Conservation (phyloP, 768 basidiomycete genomes). For the Russula griseocarnosa region DNA sequence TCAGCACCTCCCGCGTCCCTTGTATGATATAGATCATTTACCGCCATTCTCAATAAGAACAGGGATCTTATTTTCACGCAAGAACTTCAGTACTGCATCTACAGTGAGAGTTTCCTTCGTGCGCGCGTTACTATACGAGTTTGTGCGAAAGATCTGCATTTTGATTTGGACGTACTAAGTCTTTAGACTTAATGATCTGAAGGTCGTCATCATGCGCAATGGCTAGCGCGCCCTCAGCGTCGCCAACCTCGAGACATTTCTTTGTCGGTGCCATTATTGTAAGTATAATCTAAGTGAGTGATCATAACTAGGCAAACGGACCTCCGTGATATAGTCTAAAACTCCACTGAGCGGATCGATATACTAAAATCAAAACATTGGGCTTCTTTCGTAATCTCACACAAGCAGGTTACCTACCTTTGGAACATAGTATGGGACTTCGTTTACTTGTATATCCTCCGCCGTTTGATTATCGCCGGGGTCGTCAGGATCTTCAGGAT, state of each 20-base stretch:
- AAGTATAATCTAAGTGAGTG: not conserved
- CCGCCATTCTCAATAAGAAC: constrained; percentile 14
- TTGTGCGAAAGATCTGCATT: not conserved
- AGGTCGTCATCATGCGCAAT: constrained; percentile 21
- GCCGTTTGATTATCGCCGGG: no score
- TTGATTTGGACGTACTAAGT: constrained; percentile 7
- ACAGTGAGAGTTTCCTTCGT: constrained; percentile 2
- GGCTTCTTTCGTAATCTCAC: not conserved
- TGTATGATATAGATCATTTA: not conserved
- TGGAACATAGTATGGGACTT: not conserved
- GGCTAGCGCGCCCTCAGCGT: not conserved
- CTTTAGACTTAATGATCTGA: constrained; percentile 9
- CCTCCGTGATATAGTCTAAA: constrained; percentile 18
- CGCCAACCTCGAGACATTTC: constrained; percentile 3
- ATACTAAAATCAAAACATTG: constrained; percentile 2
- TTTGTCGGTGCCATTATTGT: not conserved
- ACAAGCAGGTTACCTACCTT: not conserved
- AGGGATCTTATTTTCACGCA: not conserved
- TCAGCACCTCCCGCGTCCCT: not conserved
- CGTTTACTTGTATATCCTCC: not conserved
- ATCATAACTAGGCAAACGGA: not conserved
- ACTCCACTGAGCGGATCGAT: constrained; percentile 14
- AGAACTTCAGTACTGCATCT: constrained; percentile 3
- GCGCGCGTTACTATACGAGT: not conserved
- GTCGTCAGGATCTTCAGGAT: not conserved